phyloP scores from a whole-genome alignment of 805 yeast species.

The Nakazawaea anatomiae region DNA sequence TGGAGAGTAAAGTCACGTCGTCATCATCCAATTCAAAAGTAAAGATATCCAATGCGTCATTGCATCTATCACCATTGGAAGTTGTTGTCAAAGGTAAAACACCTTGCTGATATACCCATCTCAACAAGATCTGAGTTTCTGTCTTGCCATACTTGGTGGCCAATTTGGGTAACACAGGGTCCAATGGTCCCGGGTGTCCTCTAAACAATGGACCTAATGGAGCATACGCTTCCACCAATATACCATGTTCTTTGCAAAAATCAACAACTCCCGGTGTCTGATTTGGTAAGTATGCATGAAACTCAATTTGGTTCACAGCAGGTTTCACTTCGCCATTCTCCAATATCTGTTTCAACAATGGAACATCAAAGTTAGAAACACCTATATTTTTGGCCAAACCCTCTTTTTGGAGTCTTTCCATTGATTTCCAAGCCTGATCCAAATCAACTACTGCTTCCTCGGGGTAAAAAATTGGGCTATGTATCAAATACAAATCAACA shows the following conservation, averaged over 20 bases:
- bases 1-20: slow-evolving; percentile 22
- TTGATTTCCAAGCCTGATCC: slow-evolving; percentile 40
- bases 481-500: slow-evolving; percentile 48
- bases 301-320: slow-evolving; percentile 59
- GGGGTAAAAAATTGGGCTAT: slow-evolving; percentile 33
- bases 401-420: slow-evolving; percentile 42
- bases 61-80: slow-evolving; percentile 33
- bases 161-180: slow-evolving; percentile 25
- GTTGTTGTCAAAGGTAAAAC: slow-evolving; percentile 43
- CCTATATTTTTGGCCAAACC: slow-evolving; percentile 56
- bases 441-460: slow-evolving; percentile 28
- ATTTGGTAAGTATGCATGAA: slow-evolving; percentile 54
- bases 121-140: slow-evolving; percentile 35
- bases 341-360: slow-evolving; percentile 37
- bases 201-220: slow-evolving; percentile 39
- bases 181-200: slow-evolving; percentile 23
- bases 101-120: slow-evolving; percentile 37
- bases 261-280: slow-evolving; percentile 48
- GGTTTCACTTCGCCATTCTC: slow-evolving; percentile 38
- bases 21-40: slow-evolving; percentile 25
- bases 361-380: slow-evolving; percentile 52
- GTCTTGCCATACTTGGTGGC: slow-evolving; percentile 31
- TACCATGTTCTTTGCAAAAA: slow-evolving; percentile 27
- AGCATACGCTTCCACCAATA: slow-evolving; percentile 38
- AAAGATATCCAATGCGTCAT: slow-evolving; percentile 27